Base-by-base conservation (phyloP, 2,329 filamentous ascomycete species). In the Reticulascus tulasneorum region DNA sequence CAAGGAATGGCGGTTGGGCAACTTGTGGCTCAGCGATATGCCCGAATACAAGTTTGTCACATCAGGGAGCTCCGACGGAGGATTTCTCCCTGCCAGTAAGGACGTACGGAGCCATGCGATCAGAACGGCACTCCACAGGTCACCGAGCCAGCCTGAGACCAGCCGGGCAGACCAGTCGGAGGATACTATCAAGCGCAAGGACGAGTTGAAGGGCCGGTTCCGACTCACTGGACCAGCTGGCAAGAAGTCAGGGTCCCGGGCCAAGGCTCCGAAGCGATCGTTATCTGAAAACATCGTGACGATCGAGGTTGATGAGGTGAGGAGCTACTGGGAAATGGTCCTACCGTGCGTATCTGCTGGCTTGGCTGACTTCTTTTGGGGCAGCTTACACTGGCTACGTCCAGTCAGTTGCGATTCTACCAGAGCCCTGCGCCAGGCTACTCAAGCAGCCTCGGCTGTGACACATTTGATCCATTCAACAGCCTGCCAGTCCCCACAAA, bases 41-140 rank as follows among this genome's bases (percentile, higher is more conserved):
- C 23, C 42, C 16, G 38, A 40, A 13, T 46, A 37, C 33, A 38
- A 42, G 39, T 46, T 46, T 29, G 29, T 46, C 27, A 33, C 38
- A 10, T 35, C 33, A 9, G 38, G 23, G 8, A 24, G 24, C 11
- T 27, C 28, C 6, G 27, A 35, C 6, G 38, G 35, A 4, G 27
- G 17, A 11, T 29, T 39, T 10, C 35, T 28, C 21, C 30, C 38
- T 7, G 42, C 42, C n/a, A 35, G 9, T 35, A 45, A 35, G 18
- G 32, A 38, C 4, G 29, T 30, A 9, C 33, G 44, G 2, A 45
- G 44, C 33, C 44, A 46, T 33, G 44, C 44, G 9, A 46, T 46
- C 22, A 31, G 31, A 13, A 45, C 38, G 4, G 44, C 42, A 12
- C 37, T 46, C 12, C 44, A 42, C 7, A 37, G 18, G 16, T 34